phyloP scores from a whole-genome alignment of 768 basidiomycete genomes.

The Leucocoprinus birnbaumii region DNA sequence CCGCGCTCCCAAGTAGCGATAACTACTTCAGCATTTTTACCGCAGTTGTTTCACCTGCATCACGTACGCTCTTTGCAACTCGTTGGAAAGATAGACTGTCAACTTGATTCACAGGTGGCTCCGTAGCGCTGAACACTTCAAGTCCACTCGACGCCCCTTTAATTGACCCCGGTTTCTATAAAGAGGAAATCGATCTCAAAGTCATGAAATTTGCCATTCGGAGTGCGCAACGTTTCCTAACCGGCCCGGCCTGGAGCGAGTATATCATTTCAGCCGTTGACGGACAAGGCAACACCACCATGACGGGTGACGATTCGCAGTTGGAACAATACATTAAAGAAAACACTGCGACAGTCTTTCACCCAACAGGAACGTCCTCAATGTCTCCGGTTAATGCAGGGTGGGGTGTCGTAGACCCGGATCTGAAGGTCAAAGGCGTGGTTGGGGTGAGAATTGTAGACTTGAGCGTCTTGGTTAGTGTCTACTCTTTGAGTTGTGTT shows the following conservation, averaged over 20 bases:
- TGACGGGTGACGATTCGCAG: not conserved
- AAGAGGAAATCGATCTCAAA: not conserved
- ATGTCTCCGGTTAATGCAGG: slow-evolving; percentile 25
- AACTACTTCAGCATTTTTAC: slow-evolving; percentile 17
- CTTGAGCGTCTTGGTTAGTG: slow-evolving; percentile 29
- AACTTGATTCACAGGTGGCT: too few species aligned
- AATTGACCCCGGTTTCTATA: slow-evolving; percentile 10
- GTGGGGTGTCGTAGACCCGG: slow-evolving; percentile 33
- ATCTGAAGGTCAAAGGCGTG: slow-evolving; percentile 32
- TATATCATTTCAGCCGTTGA: slow-evolving; percentile 1
- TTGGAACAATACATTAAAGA: not conserved
- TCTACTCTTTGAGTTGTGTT: not conserved
- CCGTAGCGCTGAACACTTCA: too few species aligned
- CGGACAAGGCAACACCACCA: not conserved
- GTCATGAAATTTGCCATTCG: slow-evolving; percentile 10
- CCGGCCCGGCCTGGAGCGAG: slow-evolving; percentile 2
- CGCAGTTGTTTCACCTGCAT: too few species aligned
- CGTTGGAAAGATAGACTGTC: too few species aligned
- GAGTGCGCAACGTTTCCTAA: slow-evolving; percentile 1
- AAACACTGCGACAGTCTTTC: not conserved
- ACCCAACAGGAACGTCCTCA: slow-evolving; percentile 9
- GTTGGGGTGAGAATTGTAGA: slow-evolving; percentile 34
- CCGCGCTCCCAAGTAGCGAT: slow-evolving; percentile 13
- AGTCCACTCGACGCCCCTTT: not conserved
- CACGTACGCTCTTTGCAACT: too few species aligned